A percentile compares a stretch with the other conserved stretches of the same genome.
phyloP scores from a whole-genome alignment of 2,329 filamentous ascomycete genomes.

The Purpureocillium lavendulum region DNA sequence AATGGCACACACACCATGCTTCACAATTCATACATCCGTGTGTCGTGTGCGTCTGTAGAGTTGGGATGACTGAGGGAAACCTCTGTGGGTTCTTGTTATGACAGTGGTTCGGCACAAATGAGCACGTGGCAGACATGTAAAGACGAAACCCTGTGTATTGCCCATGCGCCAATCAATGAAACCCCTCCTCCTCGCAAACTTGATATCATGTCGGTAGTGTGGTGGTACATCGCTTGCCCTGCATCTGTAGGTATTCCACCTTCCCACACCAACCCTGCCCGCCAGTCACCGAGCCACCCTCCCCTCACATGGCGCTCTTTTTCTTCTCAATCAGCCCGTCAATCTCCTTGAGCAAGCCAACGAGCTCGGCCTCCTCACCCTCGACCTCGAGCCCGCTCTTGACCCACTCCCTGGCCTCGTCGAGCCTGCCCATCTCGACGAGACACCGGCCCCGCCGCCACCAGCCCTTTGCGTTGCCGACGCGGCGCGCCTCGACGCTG shows the following conservation, averaged over 20 bases:
- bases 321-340: slow-evolving; percentile 35
- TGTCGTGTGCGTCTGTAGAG: too few relatives aligned
- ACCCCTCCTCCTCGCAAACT: too few relatives aligned
- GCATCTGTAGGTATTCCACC: not conserved
- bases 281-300: not conserved
- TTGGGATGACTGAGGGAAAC: too few relatives aligned
- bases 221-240: too few relatives aligned
- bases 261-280: not conserved
- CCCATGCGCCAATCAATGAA: too few relatives aligned
- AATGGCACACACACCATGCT: not conserved
- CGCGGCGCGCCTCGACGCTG: slow-evolving; percentile 78
- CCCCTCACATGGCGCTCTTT: slow-evolving; percentile 15
- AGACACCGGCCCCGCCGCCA: slow-evolving; percentile 81
- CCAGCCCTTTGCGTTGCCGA: slow-evolving; percentile 91
- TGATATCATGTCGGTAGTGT: too few relatives aligned
- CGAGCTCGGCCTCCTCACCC: slow-evolving; percentile 58
- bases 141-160: too few relatives aligned
- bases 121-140: too few relatives aligned
- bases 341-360: slow-evolving; percentile 55
- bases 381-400: slow-evolving; percentile 74
- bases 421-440: slow-evolving; percentile 79
- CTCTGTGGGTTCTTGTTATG: too few relatives aligned
- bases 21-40: too few relatives aligned
- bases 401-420: slow-evolving; percentile 77
- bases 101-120: too few relatives aligned